Evolutionary conservation across 139 green algal species (phyloP).

Genomic region (Asterochloris erici): DNA sequence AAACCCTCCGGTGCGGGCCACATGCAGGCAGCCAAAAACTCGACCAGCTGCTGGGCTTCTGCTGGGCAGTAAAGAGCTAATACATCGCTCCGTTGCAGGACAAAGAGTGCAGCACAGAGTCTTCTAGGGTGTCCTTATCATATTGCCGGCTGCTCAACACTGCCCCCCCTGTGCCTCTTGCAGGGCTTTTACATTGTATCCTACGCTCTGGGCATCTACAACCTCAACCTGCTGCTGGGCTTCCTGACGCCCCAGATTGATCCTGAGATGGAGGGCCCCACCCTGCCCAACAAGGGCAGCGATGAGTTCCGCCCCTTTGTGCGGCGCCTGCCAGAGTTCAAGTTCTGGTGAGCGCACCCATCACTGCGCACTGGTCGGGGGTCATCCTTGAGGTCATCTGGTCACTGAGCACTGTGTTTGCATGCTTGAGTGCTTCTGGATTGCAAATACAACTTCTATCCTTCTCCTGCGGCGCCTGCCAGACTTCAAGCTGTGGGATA

Average conservation of each 20-base stretch:
- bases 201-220: constrained; percentile 97
- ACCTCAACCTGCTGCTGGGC: constrained; percentile 97
- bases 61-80: too few relatives aligned
- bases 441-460: background rate
- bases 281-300: constrained; percentile 85
- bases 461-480: too few relatives aligned
- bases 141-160: background rate
- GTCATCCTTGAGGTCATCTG: background rate
- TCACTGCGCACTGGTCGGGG: background rate
- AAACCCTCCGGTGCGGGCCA: too few relatives aligned
- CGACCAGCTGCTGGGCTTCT: too few relatives aligned
- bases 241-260: constrained; percentile 93
- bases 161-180: background rate
- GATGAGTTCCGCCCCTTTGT: constrained; percentile 99
- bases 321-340: constrained; percentile 96
- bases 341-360: constrained; percentile 86
- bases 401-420: background rate
- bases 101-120: background rate
- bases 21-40: too few relatives aligned
- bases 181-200: constrained; percentile 98
- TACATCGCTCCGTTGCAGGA: constrained; percentile 25
- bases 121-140: background rate
- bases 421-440: background rate
- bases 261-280: constrained; percentile 82
- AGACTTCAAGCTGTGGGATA: background rate